Evolutionary conservation across 2,329 filamentous ascomycete genomes (phyloP), one percentile per base, ranked within the genome.

Genomic region (Curvularia lunata): DNA sequence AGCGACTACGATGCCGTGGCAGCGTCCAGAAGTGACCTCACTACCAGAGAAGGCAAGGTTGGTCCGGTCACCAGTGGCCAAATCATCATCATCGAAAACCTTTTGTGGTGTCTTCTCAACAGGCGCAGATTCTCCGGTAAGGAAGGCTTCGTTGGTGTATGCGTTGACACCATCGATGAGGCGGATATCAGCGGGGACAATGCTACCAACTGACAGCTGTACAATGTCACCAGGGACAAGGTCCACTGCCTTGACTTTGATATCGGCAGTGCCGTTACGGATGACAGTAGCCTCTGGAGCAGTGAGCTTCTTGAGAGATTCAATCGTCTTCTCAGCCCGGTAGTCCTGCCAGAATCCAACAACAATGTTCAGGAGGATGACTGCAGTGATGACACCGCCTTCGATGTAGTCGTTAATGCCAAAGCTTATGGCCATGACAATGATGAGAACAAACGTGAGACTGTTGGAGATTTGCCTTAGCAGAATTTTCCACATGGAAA

Each of bases 391-490:
- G 61, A 88, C 86, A 64, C 82, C 83, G 62, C 82, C 86, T 79
- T 88, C 86, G 72, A 87, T 82, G 69, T 83, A 88, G 73, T 88
- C 87, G 67, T 81, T 70, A 65, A 89, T 89, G 73, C 83, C 85
- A 77, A 88, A 89, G 61, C 82, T 83, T 46, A 84, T 79, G 58
- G 86, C 87, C 86, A 91, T 91, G 69, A 90, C 89, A 69, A 91
- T 86, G 65, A 92, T 82, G 66, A 92, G 86, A 62, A 83, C 87
- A 73, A 89, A 82, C 63, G 89, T 91, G 78, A 91, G 81, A 79
- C 88, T 90, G 80, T 91, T 91, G 65, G 88, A 90, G 67, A 91
- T 84, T 80, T 91, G 89, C 73, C 88, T 89, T 78, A 91, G 77
- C 79, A 91, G 84, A 80, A 91, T 90, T 79, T 89, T 85, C 86